Evolutionary conservation across 495 filamentous ascomycete genomes (phyloP), one percentile per base, ranked within the genome.

Genomic region (Penicillium roqueforti): DNA sequence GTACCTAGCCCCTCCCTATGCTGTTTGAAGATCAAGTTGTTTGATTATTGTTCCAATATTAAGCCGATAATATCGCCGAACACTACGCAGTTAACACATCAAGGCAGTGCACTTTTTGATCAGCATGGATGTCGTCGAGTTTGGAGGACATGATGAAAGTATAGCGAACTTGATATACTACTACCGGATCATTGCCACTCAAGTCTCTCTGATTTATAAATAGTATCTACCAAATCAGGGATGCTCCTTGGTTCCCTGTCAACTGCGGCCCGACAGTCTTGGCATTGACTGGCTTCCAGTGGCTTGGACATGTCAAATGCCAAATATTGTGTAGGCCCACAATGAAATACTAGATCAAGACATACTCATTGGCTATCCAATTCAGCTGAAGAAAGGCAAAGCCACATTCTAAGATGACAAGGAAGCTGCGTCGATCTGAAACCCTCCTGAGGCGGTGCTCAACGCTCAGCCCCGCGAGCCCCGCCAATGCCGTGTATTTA

Each of bases 381-480:
- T 3, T 26, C 13, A 51, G 25, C 39, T 18, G 37, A 32, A 51
- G 7, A 45, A 29, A 43, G 13, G 6, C 11, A 3, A 23, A 52
- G 50, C 50, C 50, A 43, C 50, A 43, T 29, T 47, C 7, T 19
- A 32, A 47, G 4, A 11, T 4, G n/a, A 23, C 1, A 42, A 49
- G 38, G 53, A 56, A 54, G 58, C 58, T 58, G 58, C 58, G 51
- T 36, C n/a, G 41, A 49, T 46, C 51, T 22, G n/a, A 49, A 13
- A 31, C n/a, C 14, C 38, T 18, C 34, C 37, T 52, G 40, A 22
- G 59, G 59, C 59, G 53, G 56, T 62, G 59, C 59, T 48, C 23
- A 32, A 39, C 40, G 37, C 40, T 51, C 51, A 54, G 59, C 59
- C 55, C 55, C 55, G 51, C 59, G 19, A 29, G 29, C 43, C 44